Base-by-base conservation (phyloP, 225 moss, liverwort and hornwort genomes). In the Rhytidiadelphus loreus region DNA sequence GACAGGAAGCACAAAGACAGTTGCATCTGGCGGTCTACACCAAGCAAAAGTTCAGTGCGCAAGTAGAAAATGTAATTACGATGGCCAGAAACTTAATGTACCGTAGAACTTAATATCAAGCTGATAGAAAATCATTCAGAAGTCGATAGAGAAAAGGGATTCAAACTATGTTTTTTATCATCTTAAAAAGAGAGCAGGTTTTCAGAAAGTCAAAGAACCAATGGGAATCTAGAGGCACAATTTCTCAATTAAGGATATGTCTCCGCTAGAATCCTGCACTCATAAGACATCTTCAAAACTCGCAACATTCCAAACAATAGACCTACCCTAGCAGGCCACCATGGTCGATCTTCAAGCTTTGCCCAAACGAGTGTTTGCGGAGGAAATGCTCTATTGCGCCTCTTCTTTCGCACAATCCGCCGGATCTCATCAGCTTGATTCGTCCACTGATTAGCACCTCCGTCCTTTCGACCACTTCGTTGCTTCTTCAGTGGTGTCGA, bases 251-350 rank as follows among this genome's bases (percentile, higher is more conserved):
- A 66, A 48, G 6, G 43, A 90, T n/a, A 37, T 66, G 46, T 41
- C 73, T 83, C 69, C 44, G 9, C 52, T 52, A 87, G 46, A 65
- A 81, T 80, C 21, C 85, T 81, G 81, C 41, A 66, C 53, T 77
- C 83, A 52, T 77, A 37, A 46, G 56, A 17, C 66, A 78, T 71
- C 68, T 75, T 74, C 32, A 64, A 79, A 85, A 71, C 65, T 88
- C 52, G 77, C 37, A 65, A 75, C 75, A 62, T 85, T 81, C 70
- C 63, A 66, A 74, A 87, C 24, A 19, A 83, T 69, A 73, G 35
- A 77, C 91, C 61, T 94, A 98, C 98, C 94, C 96, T 88, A 61
- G 98, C 98, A 90, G 98, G 98, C 98, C 98, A 98, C 98, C 98
- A 98, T 61, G 94, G 95, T 88, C 90, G 93, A n/a, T 91, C 91